Base-by-base conservation (phyloP, 1,284 basidiomycete genomes). In the Tylopilus sp. region DNA sequence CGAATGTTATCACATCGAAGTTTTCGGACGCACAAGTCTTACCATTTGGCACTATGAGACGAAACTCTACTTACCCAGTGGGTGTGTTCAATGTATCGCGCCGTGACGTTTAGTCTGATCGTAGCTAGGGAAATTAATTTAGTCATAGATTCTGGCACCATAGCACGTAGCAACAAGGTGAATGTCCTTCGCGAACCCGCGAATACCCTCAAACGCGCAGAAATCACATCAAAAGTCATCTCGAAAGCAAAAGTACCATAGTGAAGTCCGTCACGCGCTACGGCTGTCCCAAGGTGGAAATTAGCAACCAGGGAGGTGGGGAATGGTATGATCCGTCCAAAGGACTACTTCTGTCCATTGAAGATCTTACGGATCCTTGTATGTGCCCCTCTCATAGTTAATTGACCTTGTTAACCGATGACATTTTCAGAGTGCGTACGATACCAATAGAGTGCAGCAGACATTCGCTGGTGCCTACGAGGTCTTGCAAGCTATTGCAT, bases 31-130 rank as follows among this genome's bases (percentile, higher is more conserved):
- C 96, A 13, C 81, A 88, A 51, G 92, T 99, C 8, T 81, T 89
- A 62, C 92, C 96, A 0, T 99, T 99, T 78, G 97, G 97, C 22
- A 96, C 73, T 98, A 94, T 77, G 92, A 94, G 75, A 99, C 97
- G 15, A 95, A 96, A 74, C 83, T 99, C 33, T 99, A 99, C 79
- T 86, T 99, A 18, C 97, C 97, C 2, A 85, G 89, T 67, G 97
- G 96, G 96, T 97, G 77, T 74, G 91, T 82, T 44, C 57, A 41
- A 53, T 47, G 0, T 26, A 10, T 44, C 9, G 39, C 32, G 19
- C 24, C 19, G 55, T 39, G 56, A 54, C 54, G 9, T 9, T 18
- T 24, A 61, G 62, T 53, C 65, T 70, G 66, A 69, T 60, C 53
- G 51, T 58, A 12, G 60, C 51, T 69, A 92, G 92, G 53, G 92